Evolutionary conservation across 2,329 filamentous ascomycete genomes (phyloP), one percentile per base, ranked within the genome.

Genomic region (Lasiodiplodia theobromae): DNA sequence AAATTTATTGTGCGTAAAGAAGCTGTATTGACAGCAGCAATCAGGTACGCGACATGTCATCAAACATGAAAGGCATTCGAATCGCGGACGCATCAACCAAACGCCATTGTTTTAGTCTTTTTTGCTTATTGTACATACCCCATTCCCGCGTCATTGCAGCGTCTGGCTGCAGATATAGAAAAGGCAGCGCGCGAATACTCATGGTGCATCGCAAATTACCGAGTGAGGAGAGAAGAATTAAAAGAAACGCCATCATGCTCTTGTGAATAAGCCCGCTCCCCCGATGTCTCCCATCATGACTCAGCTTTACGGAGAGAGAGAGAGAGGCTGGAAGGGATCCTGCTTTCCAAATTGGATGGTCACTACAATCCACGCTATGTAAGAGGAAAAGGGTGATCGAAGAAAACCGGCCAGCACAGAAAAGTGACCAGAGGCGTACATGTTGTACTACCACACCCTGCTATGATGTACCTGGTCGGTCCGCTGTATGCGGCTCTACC

Each of bases 161-260:
- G 5, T 14, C 40, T 18, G 14, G 31, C 31, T 31, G 62, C 28
- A 54, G 40, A 38, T 47, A 65, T 25, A 37, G 31, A 44, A 51
- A 16, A 53, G 8, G 21, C 47, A 56, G 51, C 21, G 21, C n/a
- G 21, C n/a, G 28, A 8, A 56, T 21, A 66, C 12, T 21, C 51
- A 47, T 53, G n/a, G 18, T 38, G 21, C 23, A 52, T 51, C 52
- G 37, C 63, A 38, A 31, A 47, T 54, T 28, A 16, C 16, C 12
- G 16, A 47, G 18, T 18, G 40, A 28, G 34, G 11, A 66, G n/a
- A 3, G 44, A 23, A 56, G 44, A 65, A 25, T 10, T 40, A 37
- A 44, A 52, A 56, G 23, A 47, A 66, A 64, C 60, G 60, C 60
- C 60, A 37, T 52, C 44, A 64, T 52, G 60, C 60, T 64, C 31